Evolutionary conservation across 106 monocot genomes (phyloP), one percentile per base, ranked within the genome.

Genomic region (Agapanthus africanus): DNA sequence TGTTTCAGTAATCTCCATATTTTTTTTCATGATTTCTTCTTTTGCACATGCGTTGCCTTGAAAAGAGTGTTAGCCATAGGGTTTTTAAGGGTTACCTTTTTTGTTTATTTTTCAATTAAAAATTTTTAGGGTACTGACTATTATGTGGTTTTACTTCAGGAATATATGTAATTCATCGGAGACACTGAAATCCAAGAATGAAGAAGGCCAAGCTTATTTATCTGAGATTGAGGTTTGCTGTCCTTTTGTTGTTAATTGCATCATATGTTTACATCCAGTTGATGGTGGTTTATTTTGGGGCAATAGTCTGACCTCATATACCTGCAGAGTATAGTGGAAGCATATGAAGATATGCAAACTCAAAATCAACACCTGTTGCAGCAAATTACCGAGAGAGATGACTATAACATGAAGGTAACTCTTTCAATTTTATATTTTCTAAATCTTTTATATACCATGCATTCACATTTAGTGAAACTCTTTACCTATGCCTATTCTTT

Each of bases 311-410:
- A 32, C 35, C 42, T 70, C 23, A 14, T 31, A 68, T 68, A 25
- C 32, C 35, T 80, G 40, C 86, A 97, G 93, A 93, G 87, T 69
- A 99, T 99, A 78, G 99, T 93, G 11, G 93, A 99, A 78, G 90
- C 99, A 37, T 99, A 93, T 59, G 90, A 87, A 77, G 87, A 99
- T 73, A 83, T 93, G 70, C 90, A 87, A 80, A 78, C 77, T 52
- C 90, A 99, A 70, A 99, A 99, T 37, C 93, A 90, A 59, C 89
- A 83, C 21, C 73, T 93, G 15, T 69, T 93, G 65, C 93, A 99
- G 69, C 91, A 99, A 80, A 78, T 99, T 37, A 85, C 81, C 7
- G 90, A 99, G 76, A 88, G 93, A 78, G 93, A 99, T 85, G 93
- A 90, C 63, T 84, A 93, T 62, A 97, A 97, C 61, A 89, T 84